phyloP scores from a whole-genome alignment of 331 rosid species.

The Quercus tomentella region DNA sequence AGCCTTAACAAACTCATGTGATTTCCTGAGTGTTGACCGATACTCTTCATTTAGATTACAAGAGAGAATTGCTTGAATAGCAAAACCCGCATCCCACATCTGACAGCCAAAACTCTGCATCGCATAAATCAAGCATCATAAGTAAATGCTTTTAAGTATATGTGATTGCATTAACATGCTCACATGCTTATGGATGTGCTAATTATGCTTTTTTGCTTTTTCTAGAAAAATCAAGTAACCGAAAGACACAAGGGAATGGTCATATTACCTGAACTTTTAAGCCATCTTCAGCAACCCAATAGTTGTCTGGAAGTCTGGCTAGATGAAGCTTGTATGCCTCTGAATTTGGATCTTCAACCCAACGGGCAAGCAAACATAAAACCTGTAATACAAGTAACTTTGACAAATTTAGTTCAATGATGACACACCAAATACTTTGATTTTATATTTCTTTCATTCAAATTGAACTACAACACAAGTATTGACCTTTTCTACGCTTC shows the following conservation, averaged over 20 bases:
- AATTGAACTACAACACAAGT: not conserved
- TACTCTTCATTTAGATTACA: slow-evolving; percentile 47
- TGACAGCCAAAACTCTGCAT: slow-evolving; percentile 49
- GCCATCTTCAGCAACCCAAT: slow-evolving; percentile 46
- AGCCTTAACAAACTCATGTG: slow-evolving; percentile 55
- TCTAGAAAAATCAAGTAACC: too few relatives aligned
- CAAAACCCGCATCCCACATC: slow-evolving; percentile 56
- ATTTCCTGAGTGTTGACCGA: slow-evolving; percentile 50
- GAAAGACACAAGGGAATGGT: too few relatives aligned
- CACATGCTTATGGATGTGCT: not conserved
- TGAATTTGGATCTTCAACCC: slow-evolving; percentile 60
- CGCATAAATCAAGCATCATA: not conserved
- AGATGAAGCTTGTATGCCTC: slow-evolving; percentile 54
- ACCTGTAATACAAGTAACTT: slow-evolving; percentile 14
- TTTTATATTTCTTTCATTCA: not conserved
- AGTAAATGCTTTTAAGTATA: not conserved
- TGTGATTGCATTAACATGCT: not conserved
- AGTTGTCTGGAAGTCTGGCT: slow-evolving; percentile 32
- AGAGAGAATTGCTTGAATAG: slow-evolving; percentile 52
- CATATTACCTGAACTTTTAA: slow-evolving; percentile 30
- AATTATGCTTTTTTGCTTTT: not conserved
- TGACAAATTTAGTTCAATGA: not conserved
- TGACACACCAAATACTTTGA: not conserved
- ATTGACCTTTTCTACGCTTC: slow-evolving; percentile 48
- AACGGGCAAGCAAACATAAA: slow-evolving; percentile 43